phyloP scores from a whole-genome alignment of 2,329 filamentous ascomycete species.

The Aspergillus carbonarius region DNA sequence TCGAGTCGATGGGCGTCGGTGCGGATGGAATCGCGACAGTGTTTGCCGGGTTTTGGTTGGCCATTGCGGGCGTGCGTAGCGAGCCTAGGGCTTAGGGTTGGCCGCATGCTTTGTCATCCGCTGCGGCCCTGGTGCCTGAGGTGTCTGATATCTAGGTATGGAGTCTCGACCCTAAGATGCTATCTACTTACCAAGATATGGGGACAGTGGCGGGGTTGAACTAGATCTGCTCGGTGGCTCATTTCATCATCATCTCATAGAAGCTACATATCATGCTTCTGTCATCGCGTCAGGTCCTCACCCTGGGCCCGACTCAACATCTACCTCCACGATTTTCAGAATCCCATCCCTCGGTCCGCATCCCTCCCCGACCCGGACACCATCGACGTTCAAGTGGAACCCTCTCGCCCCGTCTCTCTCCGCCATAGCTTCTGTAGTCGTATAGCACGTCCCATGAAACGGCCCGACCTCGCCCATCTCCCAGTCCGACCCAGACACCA shows the following conservation, averaged over 20 bases:
- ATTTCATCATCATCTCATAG: not conserved
- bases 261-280: not conserved
- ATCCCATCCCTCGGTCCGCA: slow-evolving; percentile 12
- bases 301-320: slow-evolving; percentile 20
- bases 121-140: slow-evolving; percentile 4
- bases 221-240: not conserved
- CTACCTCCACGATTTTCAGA: slow-evolving; percentile 24
- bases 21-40: slow-evolving; percentile 25
- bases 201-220: not conserved
- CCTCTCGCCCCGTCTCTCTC: slow-evolving; percentile 4
- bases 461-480: slow-evolving; percentile 9
- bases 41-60: slow-evolving; percentile 34
- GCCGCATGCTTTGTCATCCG: slow-evolving; percentile 4
- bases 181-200: too few relatives aligned
- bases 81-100: slow-evolving; percentile 43
- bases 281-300: not conserved
- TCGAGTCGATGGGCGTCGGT: slow-evolving; percentile 26
- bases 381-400: not conserved
- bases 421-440: slow-evolving; percentile 12
- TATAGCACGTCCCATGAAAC: slow-evolving; percentile 13
- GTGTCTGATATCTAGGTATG: not conserved
- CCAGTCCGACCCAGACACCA: not conserved
- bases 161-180: too few relatives aligned
- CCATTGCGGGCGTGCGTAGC: slow-evolving; percentile 34
- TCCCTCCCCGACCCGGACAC: not conserved